Conservation (phyloP, 1,284 basidiomycete species). For the Sporisorium reilianum region DNA sequence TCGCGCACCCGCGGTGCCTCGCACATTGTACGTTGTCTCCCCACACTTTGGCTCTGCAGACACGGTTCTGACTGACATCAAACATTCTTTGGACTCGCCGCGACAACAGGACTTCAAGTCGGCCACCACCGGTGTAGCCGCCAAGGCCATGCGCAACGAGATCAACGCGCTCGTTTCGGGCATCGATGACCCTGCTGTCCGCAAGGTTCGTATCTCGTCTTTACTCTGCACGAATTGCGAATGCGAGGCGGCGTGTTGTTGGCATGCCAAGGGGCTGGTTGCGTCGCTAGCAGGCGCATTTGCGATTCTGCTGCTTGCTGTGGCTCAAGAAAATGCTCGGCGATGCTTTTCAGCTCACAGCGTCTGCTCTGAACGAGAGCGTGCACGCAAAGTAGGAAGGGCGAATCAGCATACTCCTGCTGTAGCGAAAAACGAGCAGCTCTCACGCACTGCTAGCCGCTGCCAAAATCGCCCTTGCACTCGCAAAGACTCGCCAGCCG, state of each 20-base stretch:
- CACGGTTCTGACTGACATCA: too few relatives aligned
- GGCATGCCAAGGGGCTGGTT: background rate
- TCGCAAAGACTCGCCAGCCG: background rate
- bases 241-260: background rate
- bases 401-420: background rate
- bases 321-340: too few relatives aligned
- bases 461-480: background rate
- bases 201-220: constrained; percentile 75
- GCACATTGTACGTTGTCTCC: constrained; percentile 64
- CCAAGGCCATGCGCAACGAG: constrained; percentile 99
- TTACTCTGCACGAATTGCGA: background rate
- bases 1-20: constrained; percentile 67
- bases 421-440: background rate
- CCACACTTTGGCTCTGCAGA: background rate
- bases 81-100: background rate
- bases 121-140: constrained; percentile 95
- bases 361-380: background rate
- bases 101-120: constrained; percentile 84
- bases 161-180: constrained; percentile 87
- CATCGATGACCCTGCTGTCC: constrained; percentile 73
- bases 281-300: background rate
- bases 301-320: background rate
- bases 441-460: background rate
- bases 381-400: background rate
- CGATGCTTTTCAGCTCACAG: background rate